Evolutionary conservation across 441 rosid genomes (phyloP), one percentile per base, ranked within the genome.

Genomic region (Croton setiger): DNA sequence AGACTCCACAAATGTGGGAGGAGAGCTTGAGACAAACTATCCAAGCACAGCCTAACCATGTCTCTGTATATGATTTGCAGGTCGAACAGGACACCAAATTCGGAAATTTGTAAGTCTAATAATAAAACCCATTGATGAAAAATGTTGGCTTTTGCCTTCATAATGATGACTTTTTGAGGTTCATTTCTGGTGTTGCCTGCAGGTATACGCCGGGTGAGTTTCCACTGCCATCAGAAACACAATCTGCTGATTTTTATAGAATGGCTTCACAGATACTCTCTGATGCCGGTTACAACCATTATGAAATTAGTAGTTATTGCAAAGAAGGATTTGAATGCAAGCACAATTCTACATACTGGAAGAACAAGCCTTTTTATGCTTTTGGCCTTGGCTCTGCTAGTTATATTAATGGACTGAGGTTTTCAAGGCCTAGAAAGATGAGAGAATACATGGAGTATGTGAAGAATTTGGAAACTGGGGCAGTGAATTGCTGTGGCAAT

Each of bases 381-480:
- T 92, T 92, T 18, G 99, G 99, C 53, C 88, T 92, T 36, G 99
- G 99, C 65, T 88, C 99, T 67, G 96, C 98, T 27, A 94, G 99
- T 79, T 86, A 79, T 72, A 79, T 88, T 36, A 76, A 83, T 74
- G 98, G 99, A 65, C n/a, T 82, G 68, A 87, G 99, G 82, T 92
- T 95, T 73, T 92, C 99, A 21, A 84, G 98, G 79, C 97, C 98
- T 1, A 92, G 79, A 75, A 90, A 67, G 82, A 83, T 92, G 85
- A 87, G 79, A 73, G 94, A 84, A 66, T 94, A 90, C 81, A 48
- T 70, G 53, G 74, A 73, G 61, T 90, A 83, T 45, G 96, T 94
- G 47, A 67, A 83, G 49, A 82, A 86, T 63, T 77, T 94, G 74
- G 98, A 86, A 85, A 78, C 74, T 27, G 85, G 83, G 11, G 43